Conservation (phyloP, 768 basidiomycete genomes). For the Tylopilus plumbeoviolaceoides region DNA sequence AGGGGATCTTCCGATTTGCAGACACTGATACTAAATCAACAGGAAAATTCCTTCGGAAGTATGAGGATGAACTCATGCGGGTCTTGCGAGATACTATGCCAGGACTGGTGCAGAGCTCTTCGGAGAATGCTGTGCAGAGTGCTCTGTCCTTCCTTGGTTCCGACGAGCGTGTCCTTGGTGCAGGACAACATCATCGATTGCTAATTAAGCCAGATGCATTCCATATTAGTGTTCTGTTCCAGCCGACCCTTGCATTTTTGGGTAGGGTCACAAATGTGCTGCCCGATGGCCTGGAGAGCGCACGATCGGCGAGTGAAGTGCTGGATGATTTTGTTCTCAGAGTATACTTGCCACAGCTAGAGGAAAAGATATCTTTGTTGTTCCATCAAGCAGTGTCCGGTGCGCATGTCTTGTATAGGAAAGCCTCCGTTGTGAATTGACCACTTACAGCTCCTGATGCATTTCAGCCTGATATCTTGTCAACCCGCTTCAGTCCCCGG, state of each 20-base stretch:
- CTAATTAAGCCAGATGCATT: conserved; percentile 91
- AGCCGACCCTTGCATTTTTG: conserved; percentile 85
- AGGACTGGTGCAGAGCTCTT: conserved; percentile 74
- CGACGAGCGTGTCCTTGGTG: conserved; percentile 71
- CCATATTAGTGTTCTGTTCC: conserved; percentile 91
- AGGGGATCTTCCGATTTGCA: conserved; percentile 88
- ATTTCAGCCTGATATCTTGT: conserved; percentile 78
- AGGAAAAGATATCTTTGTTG: conserved; percentile 85
- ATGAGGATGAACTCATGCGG: conserved; percentile 82
- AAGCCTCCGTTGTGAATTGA: neutral
- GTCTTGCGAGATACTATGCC: conserved; percentile 90
- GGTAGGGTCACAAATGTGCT: conserved; percentile 66
- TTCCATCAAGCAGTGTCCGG: conserved; percentile 85
- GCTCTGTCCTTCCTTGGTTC: conserved; percentile 56
- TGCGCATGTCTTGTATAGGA: conserved; percentile 29
- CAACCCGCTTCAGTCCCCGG: conserved; percentile 56
- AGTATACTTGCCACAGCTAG: conserved; percentile 90
- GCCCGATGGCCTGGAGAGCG: conserved; percentile 66
- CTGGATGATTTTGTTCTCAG: conserved; percentile 91
- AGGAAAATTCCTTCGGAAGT: conserved; percentile 59
- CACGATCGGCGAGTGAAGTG: conserved; percentile 63
- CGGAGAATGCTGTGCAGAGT: conserved; percentile 58
- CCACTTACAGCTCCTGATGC: conserved; percentile 66
- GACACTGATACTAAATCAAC: conserved; percentile 81
- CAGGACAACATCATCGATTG: conserved; percentile 77